Evolutionary conservation across 805 yeast species (phyloP).

Genomic region (Metschnikowia lachancei): DNA sequence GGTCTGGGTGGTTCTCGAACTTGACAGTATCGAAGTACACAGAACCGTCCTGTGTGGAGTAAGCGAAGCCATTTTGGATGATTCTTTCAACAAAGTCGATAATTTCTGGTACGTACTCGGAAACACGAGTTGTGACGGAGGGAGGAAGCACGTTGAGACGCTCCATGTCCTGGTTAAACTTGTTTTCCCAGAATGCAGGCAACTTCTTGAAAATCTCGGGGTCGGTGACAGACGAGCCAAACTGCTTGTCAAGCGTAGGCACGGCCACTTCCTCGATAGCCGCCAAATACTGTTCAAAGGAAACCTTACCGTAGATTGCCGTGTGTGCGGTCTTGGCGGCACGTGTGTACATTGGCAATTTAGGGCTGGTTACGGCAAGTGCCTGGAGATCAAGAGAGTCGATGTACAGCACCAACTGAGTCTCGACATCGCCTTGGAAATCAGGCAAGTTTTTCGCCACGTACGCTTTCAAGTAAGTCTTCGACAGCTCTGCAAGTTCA

Average conservation of each 20-base stretch:
- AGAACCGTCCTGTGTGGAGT: slow-evolving; percentile 79
- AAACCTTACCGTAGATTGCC: slow-evolving; percentile 34
- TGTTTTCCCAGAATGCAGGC: slow-evolving; percentile 86
- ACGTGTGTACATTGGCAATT: slow-evolving; percentile 77
- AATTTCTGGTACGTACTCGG: slow-evolving; percentile 94
- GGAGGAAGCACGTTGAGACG: slow-evolving; percentile 82
- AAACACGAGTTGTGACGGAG: slow-evolving; percentile 84
- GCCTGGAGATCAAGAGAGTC: slow-evolving; percentile 46
- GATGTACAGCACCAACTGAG: slow-evolving; percentile 53
- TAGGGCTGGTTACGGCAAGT: slow-evolving; percentile 62
- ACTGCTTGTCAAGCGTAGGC: slow-evolving; percentile 65
- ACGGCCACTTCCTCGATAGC: slow-evolving; percentile 73
- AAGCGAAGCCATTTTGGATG: slow-evolving; percentile 79
- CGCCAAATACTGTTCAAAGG: slow-evolving; percentile 42
- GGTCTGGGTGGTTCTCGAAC: slow-evolving; percentile 70
- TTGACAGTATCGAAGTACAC: slow-evolving; percentile 91
- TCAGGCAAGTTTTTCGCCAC: slow-evolving; percentile 55
- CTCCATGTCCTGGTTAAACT: slow-evolving; percentile 82
- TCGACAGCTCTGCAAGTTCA: slow-evolving; percentile 39
- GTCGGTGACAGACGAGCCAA: slow-evolving; percentile 77
- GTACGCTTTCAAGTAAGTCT: slow-evolving; percentile 47
- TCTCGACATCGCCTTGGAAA: slow-evolving; percentile 25
- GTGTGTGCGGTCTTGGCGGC: slow-evolving; percentile 55
- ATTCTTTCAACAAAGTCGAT: slow-evolving; percentile 73
- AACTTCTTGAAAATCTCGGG: slow-evolving; percentile 78